Conservation (phyloP, 106 monocot species). For the Phalaenopsis equestris region DNA sequence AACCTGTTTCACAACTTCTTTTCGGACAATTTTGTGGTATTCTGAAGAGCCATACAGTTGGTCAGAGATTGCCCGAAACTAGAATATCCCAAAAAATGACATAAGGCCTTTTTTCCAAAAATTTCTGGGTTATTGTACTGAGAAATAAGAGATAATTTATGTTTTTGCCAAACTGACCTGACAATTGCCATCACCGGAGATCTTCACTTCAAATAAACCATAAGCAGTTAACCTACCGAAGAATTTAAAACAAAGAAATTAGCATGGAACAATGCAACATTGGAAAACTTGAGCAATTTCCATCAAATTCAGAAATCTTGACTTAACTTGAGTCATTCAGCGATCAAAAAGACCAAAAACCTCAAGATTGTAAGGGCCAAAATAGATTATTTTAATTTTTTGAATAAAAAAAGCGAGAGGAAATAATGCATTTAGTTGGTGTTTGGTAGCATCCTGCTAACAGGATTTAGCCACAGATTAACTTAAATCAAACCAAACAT, state of each 20-base stretch:
- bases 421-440: neutral
- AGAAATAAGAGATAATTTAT: conserved; percentile 1
- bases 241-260: conserved; percentile 7
- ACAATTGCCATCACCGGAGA: conserved; percentile 97
- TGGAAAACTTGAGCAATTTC: conserved; percentile 1
- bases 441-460: too few relatives aligned
- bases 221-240: conserved; percentile 63
- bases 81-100: conserved; percentile 10
- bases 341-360: neutral
- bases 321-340: neutral
- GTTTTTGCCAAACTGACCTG: conserved; percentile 41
- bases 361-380: neutral
- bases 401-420: neutral
- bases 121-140: neutral
- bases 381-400: neutral
- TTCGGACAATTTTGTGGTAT: conserved; percentile 74
- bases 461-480: too few relatives aligned
- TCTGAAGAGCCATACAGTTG: conserved; percentile 84
- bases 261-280: neutral
- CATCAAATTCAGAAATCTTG: neutral
- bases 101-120: neutral
- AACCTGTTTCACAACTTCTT: conserved; percentile 90
- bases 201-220: conserved; percentile 78
- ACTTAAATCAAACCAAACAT: too few relatives aligned
- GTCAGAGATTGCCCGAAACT: conserved; percentile 95